phyloP scores from a whole-genome alignment of 1,284 basidiomycete genomes.

The Ustilago bromivora region DNA sequence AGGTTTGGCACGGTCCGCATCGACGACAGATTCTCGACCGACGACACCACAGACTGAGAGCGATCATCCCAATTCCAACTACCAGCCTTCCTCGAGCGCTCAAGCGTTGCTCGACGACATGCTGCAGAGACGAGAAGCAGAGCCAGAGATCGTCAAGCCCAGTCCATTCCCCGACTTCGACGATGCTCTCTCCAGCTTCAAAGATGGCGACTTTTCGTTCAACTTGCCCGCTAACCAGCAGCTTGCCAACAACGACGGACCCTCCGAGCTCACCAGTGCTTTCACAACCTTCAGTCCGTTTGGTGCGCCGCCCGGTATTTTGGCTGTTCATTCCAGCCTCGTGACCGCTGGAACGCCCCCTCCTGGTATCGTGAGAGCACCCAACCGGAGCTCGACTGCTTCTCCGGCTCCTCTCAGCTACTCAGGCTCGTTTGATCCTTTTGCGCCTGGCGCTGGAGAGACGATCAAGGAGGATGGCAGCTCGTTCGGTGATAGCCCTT shows the following conservation, averaged over 20 bases:
- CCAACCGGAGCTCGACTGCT: conserved; percentile 48
- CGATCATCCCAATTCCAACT: conserved; percentile 74
- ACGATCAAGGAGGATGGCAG: conserved; percentile 47
- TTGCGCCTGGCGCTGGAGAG: conserved; percentile 58
- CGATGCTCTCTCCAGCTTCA: conserved; percentile 60
- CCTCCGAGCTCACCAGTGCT: conserved; percentile 42
- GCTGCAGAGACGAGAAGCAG: conserved; percentile 78
- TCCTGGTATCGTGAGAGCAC: conserved; percentile 34
- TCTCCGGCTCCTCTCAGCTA: conserved; percentile 57
- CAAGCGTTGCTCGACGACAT: conserved; percentile 86
- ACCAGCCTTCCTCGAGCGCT: conserved; percentile 86
- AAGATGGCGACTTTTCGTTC: conserved; percentile 67
- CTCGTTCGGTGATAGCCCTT: conserved; percentile 33
- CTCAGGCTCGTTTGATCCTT: conserved; percentile 66
- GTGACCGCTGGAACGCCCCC: conserved; percentile 39
- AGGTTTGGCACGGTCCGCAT: conserved; percentile 50
- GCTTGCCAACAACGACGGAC: conserved; percentile 32
- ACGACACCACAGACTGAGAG: conserved; percentile 76
- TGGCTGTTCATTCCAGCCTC: conserved; percentile 40
- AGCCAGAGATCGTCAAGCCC: conserved; percentile 75
- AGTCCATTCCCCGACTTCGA: conserved; percentile 66
- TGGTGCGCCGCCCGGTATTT: conserved; percentile 37
- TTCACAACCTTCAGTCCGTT: conserved; percentile 48
- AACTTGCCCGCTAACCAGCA: conserved; percentile 52
- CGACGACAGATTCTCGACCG: conserved; percentile 71